Conservation (phyloP, 164 flowering plant species). For the Santalum album region DNA sequence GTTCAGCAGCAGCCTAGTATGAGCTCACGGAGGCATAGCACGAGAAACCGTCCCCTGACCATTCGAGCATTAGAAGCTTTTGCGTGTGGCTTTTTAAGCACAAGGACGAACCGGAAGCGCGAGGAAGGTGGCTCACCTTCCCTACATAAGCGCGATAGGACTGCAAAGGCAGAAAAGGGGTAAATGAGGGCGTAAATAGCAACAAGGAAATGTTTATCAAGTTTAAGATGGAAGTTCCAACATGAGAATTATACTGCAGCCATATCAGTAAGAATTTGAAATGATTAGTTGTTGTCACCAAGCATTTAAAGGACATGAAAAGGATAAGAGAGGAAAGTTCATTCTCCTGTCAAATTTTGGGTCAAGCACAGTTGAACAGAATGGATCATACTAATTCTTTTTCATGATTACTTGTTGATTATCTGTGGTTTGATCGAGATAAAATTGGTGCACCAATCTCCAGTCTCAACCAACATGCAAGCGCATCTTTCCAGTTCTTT, state of each 20-base stretch:
- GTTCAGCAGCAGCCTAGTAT: slow-evolving; percentile 9
- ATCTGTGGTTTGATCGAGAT: too few relatives aligned
- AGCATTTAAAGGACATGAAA: not conserved
- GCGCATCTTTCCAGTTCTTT: too few relatives aligned
- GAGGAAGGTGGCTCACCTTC: slow-evolving; percentile 8
- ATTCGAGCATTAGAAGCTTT: slow-evolving; percentile 34
- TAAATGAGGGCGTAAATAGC: not conserved
- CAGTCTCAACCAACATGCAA: too few relatives aligned
- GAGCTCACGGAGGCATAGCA: slow-evolving; percentile 28
- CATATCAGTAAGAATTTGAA: not conserved
- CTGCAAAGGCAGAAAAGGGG: not conserved
- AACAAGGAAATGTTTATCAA: not conserved
- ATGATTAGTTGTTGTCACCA: not conserved
- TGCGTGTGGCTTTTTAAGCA: slow-evolving; percentile 14
- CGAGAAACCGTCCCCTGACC: slow-evolving; percentile 37
- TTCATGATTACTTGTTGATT: too few relatives aligned
- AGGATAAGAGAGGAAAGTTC: too few relatives aligned
- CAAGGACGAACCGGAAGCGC: slow-evolving; percentile 16
- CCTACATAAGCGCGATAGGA: slow-evolving; percentile 5
- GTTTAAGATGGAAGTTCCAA: not conserved
- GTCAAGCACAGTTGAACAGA: too few relatives aligned
- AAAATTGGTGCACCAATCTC: too few relatives aligned
- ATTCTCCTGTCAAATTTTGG: too few relatives aligned
- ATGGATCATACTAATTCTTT: too few relatives aligned
- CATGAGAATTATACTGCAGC: not conserved